A percentile compares a stretch with the other conserved stretches of the same genome.
Conservation (phyloP, 2,329 filamentous ascomycete genomes). For the Verticillium tricorpus region DNA sequence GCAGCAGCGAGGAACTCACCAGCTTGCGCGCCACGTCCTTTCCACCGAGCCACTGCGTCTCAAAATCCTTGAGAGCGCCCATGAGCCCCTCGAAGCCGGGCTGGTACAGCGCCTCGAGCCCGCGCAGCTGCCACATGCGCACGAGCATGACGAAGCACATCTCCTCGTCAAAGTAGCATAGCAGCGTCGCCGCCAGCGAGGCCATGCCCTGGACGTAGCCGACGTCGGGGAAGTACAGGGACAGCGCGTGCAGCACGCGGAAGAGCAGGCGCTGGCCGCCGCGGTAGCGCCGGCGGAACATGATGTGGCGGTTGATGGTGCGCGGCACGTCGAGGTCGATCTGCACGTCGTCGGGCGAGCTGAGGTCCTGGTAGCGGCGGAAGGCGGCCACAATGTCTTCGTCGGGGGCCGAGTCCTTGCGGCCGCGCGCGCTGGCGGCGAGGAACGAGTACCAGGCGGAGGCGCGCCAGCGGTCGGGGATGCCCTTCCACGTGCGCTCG, state of each 20-base stretch:
- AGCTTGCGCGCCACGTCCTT: conserved; percentile 78
- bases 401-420: conserved; percentile 60
- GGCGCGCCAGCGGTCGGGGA: conserved; percentile 90
- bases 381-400: conserved; percentile 69
- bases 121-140: conserved; percentile 86
- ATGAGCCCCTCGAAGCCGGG: conserved; percentile 84
- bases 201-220: conserved; percentile 99
- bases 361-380: conserved; percentile 65
- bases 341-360: conserved; percentile 87
- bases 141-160: conserved; percentile 93
- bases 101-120: conserved; percentile 78
- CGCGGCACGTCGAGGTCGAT: conserved; percentile 96
- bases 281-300: conserved; percentile 89
- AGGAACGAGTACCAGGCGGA: conserved; percentile 96
- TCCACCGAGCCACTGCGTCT: conserved; percentile 72
- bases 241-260: conserved; percentile 85
- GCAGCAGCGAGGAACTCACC: conserved; percentile 44
- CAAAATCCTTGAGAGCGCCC: conserved; percentile 79
- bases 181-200: conserved; percentile 80
- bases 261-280: conserved; percentile 91
- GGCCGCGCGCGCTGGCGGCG: conserved; percentile 65
- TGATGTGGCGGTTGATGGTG: conserved; percentile 92
- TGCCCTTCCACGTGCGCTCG: conserved; percentile 94
- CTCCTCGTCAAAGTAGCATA: conserved; percentile 97
- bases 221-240: conserved; percentile 83